Conservation (phyloP, 225 moss, liverwort and hornwort genomes). For the Ulota crispa region DNA sequence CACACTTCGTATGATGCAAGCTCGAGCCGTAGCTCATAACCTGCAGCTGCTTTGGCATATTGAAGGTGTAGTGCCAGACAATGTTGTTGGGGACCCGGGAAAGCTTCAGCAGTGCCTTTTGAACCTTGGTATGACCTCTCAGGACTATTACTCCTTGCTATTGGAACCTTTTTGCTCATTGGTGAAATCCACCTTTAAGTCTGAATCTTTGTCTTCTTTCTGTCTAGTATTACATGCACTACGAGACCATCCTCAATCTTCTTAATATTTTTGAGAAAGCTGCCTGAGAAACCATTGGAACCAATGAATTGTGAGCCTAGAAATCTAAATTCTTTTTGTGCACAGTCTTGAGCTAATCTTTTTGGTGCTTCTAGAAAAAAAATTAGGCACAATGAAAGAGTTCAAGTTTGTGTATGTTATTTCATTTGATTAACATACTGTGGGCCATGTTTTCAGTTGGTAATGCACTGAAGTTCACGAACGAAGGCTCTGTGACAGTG, state of each 20-base stretch:
- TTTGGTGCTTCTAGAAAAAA: neutral
- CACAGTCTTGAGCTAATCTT: neutral
- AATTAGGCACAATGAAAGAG: neutral
- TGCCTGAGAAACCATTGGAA: neutral
- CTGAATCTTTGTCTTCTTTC: neutral
- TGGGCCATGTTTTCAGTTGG: slow-evolving; percentile 50
- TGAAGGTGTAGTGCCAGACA: slow-evolving; percentile 52
- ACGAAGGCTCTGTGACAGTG: slow-evolving; percentile 67
- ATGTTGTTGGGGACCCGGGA: slow-evolving; percentile 67
- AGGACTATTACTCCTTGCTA: neutral
- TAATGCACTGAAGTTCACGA: slow-evolving; percentile 84
- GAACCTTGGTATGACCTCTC: slow-evolving; percentile 58
- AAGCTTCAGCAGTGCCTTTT: slow-evolving; percentile 79
- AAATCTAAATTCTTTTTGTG: neutral
- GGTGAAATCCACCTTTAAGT: neutral
- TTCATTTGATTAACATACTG: neutral
- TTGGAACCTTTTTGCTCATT: neutral
- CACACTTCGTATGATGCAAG: slow-evolving; percentile 75
- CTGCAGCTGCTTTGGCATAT: slow-evolving; percentile 68
- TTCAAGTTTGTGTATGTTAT: neutral
- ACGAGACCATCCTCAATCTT: slow-evolving; percentile 9
- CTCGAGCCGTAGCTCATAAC: slow-evolving; percentile 60
- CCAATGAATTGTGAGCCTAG: neutral
- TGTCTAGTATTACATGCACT: neutral
- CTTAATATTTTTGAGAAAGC: neutral